These are phyloP conservation scores for Niveomyces coronatus DNA, from an alignment of 2,329 filamentous ascomycete genomes.

Conservation along the genomic window DNA sequence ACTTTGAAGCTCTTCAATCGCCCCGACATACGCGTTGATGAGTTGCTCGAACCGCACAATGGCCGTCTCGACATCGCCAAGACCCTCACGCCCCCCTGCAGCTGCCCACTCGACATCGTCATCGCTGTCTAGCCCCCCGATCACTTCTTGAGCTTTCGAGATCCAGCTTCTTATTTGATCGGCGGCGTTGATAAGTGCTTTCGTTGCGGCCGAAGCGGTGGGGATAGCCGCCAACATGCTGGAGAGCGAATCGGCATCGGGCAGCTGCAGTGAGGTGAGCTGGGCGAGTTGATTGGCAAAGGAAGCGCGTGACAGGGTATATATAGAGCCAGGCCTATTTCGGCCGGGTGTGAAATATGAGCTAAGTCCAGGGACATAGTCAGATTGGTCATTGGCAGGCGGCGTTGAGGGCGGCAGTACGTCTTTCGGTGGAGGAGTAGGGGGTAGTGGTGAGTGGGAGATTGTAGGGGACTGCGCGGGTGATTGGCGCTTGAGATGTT, in stretches of 20 bases:
- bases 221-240: slow-evolving; percentile 76
- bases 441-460: slow-evolving; percentile 22
- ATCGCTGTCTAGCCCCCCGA: slow-evolving; percentile 81
- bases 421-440: slow-evolving; percentile 29
- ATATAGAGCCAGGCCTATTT: slow-evolving; percentile 74
- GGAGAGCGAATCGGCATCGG: slow-evolving; percentile 73
- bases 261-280: slow-evolving; percentile 80
- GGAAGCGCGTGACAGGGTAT: slow-evolving; percentile 82
- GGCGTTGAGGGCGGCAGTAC: slow-evolving; percentile 25
- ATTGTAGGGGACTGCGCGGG: slow-evolving; percentile 28
- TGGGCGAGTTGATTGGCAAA: slow-evolving; percentile 91
- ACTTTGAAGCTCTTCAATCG: slow-evolving; percentile 84
- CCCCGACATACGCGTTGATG: slow-evolving; percentile 83
- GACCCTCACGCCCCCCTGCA: slow-evolving; percentile 68
- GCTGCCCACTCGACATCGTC: slow-evolving; percentile 98
- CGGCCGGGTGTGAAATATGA: slow-evolving; percentile 59
- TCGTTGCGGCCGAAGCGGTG: slow-evolving; percentile 73
- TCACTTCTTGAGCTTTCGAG: slow-evolving; percentile 78
- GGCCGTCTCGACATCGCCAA: slow-evolving; percentile 62
- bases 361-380: slow-evolving; percentile 40
- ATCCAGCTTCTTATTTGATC: slow-evolving; percentile 95
- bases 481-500: slow-evolving; percentile 43
- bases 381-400: slow-evolving; percentile 19
- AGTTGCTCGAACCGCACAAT: slow-evolving; percentile 79
- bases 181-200: slow-evolving; percentile 73